phyloP scores from a whole-genome alignment of 148 eudicot species.

The Rhododendron simsii region DNA sequence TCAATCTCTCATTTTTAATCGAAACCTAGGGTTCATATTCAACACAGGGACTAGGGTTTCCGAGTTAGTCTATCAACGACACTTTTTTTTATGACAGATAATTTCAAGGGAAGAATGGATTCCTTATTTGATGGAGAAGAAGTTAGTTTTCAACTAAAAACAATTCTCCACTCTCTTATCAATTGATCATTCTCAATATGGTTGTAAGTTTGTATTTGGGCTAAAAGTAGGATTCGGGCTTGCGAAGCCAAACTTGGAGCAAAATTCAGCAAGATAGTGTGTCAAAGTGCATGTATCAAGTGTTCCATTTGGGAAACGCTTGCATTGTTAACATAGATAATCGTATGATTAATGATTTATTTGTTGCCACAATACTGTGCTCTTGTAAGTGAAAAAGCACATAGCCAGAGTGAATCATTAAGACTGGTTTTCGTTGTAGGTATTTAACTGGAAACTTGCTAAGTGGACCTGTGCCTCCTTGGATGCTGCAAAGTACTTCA shows the following conservation, averaged over 20 bases:
- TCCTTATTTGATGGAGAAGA: background rate
- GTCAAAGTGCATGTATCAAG: background rate
- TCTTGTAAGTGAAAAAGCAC: background rate
- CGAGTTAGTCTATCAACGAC: too few species aligned
- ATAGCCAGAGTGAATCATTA: background rate
- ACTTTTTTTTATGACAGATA: background rate
- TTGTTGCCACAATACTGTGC: background rate
- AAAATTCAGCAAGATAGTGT: background rate
- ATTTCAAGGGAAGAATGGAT: background rate
- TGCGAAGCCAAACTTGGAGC: background rate
- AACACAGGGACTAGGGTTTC: too few species aligned
- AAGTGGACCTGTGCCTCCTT: conserved; percentile 16
- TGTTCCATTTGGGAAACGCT: background rate
- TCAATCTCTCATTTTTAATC: too few species aligned
- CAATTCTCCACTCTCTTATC: background rate
- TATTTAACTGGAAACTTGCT: conserved; percentile 27
- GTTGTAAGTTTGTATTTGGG: background rate
- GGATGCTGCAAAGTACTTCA: background rate
- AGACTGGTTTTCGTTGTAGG: background rate
- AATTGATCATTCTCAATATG: background rate
- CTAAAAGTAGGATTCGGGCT: background rate
- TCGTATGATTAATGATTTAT: background rate
- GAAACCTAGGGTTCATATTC: too few species aligned
- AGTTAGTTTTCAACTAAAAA: background rate
- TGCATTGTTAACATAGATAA: background rate